phyloP scores from a whole-genome alignment of 2,329 filamentous ascomycete genomes.

The Diaporthe amygdali region DNA sequence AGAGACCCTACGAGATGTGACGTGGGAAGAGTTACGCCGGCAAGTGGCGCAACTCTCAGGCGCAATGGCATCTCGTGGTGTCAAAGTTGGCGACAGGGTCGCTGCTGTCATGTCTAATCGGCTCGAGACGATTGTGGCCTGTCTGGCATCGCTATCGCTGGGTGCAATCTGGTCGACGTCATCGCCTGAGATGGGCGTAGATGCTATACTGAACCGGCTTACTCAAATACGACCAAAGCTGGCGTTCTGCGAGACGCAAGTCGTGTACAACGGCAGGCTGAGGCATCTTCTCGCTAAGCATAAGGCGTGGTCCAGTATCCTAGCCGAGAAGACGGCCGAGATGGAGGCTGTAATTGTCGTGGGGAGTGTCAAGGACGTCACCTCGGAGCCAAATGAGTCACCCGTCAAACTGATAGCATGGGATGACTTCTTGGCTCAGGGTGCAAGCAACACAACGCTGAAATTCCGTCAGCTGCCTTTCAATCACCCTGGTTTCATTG shows the following conservation, averaged over 20 bases:
- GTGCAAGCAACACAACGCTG: not conserved
- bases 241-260: slow-evolving; percentile 20
- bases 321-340: not conserved
- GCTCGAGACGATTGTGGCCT: slow-evolving; percentile 20
- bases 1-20: not conserved
- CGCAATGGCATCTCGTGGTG: not conserved
- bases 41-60: not conserved
- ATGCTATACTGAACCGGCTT: slow-evolving; percentile 23
- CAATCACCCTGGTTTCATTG: slow-evolving; percentile 19
- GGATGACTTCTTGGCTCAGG: not conserved
- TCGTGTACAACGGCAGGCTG: slow-evolving; percentile 20
- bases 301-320: not conserved
- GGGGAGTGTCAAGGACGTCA: not conserved
- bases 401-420: not conserved
- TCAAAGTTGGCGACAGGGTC: slow-evolving; percentile 8
- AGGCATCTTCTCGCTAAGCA: not conserved
- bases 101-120: slow-evolving; percentile 24
- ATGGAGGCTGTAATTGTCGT: slow-evolving; percentile 15
- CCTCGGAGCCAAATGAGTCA: not conserved
- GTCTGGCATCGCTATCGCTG: slow-evolving; percentile 19
- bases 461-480: slow-evolving; percentile 8
- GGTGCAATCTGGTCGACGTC: slow-evolving; percentile 26
- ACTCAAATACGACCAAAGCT: slow-evolving; percentile 23
- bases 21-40: slow-evolving; percentile 1
- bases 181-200: slow-evolving; percentile 25